A percentile compares a stretch with the other conserved stretches of the same genome.
Evolutionary conservation across 2,329 filamentous ascomycete species (phyloP).

Genomic region (Rhexocercosporidium sp.): DNA sequence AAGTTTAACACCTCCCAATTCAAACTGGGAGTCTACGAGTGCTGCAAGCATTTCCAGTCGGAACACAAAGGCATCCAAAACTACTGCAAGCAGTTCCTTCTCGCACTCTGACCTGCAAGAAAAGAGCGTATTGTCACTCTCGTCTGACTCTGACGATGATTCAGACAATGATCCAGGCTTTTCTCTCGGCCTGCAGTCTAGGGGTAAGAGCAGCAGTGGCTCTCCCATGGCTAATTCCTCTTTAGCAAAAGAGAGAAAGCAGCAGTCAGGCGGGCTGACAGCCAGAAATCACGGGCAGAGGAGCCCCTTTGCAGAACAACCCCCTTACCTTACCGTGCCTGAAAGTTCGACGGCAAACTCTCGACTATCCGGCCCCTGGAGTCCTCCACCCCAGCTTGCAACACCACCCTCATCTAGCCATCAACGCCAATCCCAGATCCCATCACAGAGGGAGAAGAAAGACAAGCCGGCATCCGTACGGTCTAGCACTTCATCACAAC

Average conservation of each 20-base stretch:
- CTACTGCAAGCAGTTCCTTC: conserved; percentile 37
- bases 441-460: conserved; percentile 14
- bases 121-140: conserved; percentile 42
- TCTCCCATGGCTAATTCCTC: conserved; percentile 3
- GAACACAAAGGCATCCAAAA: conserved; percentile 40
- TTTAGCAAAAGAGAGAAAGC: conserved; percentile 6
- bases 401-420: not conserved
- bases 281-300: conserved; percentile 20
- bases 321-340: conserved; percentile 31
- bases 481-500: conserved; percentile 16
- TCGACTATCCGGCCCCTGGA: conserved; percentile 28
- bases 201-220: conserved; percentile 10
- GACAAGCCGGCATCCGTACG: not conserved
- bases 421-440: not conserved
- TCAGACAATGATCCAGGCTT: conserved; percentile 28
- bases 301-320: conserved; percentile 12
- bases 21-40: conserved; percentile 37
- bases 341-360: conserved; percentile 15
- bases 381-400: conserved; percentile 7
- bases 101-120: conserved; percentile 40
- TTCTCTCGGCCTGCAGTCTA: conserved; percentile 6
- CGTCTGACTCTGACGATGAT: conserved; percentile 41
- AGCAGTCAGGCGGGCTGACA: conserved; percentile 17
- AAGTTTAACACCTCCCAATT: conserved; percentile 11
- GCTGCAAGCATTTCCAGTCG: conserved; percentile 41